Evolutionary conservation across 2,329 filamentous ascomycete genomes (phyloP).

Genomic region (Xylaria digitata): DNA sequence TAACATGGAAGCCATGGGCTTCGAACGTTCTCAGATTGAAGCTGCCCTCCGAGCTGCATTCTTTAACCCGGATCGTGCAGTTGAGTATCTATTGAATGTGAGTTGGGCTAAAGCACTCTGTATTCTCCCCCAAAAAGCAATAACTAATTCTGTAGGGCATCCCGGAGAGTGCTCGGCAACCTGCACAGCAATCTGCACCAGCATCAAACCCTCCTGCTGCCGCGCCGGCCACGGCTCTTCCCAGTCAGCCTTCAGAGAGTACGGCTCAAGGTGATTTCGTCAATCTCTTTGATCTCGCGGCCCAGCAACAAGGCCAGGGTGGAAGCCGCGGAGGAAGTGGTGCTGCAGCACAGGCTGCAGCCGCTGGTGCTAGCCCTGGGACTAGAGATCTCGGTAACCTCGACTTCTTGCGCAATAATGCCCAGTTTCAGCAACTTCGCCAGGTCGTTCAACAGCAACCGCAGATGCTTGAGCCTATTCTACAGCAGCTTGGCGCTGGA

Average conservation of each 20-base stretch:
- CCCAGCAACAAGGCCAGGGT: conserved; percentile 70
- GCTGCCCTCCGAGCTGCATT: conserved; percentile 95
- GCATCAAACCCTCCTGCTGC: conserved; percentile 52
- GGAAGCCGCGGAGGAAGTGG: conserved; percentile 56
- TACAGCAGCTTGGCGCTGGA: conserved; percentile 93
- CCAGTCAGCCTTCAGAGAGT: conserved; percentile 55
- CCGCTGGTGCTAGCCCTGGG: conserved; percentile 62
- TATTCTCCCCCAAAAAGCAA: conserved; percentile 9
- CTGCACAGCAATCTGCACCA: conserved; percentile 65
- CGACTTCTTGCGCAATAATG: conserved; percentile 93
- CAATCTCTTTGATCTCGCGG: conserved; percentile 93
- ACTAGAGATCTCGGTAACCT: conserved; percentile 75
- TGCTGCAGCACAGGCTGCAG: conserved; percentile 55
- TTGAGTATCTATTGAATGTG: conserved; percentile 93
- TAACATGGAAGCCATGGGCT: conserved; percentile 98
- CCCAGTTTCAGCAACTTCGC: conserved; percentile 96
- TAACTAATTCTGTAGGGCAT: conserved; percentile 73
- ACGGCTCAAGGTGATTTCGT: conserved; percentile 67
- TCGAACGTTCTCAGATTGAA: conserved; percentile 87
- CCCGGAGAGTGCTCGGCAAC: conserved; percentile 82
- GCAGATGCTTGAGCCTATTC: conserved; percentile 97
- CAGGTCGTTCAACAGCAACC: conserved; percentile 98
- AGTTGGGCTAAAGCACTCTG: conserved; percentile 50
- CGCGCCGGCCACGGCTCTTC: conserved; percentile 56
- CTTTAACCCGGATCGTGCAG: conserved; percentile 95